Evolutionary conservation across 805 yeast genomes (phyloP).

Genomic region (Spathaspora sp.): DNA sequence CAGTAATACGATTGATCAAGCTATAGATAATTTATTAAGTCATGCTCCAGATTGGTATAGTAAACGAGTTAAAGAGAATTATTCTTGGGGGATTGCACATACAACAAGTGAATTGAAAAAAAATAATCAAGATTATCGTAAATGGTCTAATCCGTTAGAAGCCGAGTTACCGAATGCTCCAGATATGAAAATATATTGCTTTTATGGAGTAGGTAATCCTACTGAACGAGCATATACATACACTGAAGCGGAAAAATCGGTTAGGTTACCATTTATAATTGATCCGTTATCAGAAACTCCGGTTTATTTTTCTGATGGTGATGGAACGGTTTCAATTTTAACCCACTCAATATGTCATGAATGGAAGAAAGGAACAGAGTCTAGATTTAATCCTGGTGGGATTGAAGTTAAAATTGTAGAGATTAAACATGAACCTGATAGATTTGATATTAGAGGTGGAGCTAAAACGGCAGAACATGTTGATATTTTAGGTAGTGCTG

Average conservation of each 20-base stretch:
- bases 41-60: conserved; percentile 76
- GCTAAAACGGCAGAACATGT: conserved; percentile 98
- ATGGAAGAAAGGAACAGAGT: conserved; percentile 65
- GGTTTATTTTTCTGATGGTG: conserved; percentile 86
- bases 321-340: conserved; percentile 87
- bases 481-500: conserved; percentile 91
- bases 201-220: conserved; percentile 95
- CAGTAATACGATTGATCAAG: conserved; percentile 63
- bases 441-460: conserved; percentile 94
- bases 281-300: conserved; percentile 60
- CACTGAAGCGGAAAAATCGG: conserved; percentile 54
- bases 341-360: conserved; percentile 90
- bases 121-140: conserved; percentile 69
- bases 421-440: conserved; percentile 88
- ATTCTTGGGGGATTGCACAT: conserved; percentile 74
- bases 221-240: conserved; percentile 93
- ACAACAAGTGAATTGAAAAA: conserved; percentile 52
- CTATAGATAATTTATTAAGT: conserved; percentile 61
- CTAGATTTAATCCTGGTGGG: conserved; percentile 77
- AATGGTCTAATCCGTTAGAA: conserved; percentile 95
- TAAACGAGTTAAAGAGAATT: conserved; percentile 61
- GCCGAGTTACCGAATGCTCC: conserved; percentile 93
- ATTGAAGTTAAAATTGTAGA: conserved; percentile 77
- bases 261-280: conserved; percentile 64
- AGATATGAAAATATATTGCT: conserved; percentile 79